Conservation (phyloP, 2,329 filamentous ascomycete species). For the Aspergillus latus region DNA sequence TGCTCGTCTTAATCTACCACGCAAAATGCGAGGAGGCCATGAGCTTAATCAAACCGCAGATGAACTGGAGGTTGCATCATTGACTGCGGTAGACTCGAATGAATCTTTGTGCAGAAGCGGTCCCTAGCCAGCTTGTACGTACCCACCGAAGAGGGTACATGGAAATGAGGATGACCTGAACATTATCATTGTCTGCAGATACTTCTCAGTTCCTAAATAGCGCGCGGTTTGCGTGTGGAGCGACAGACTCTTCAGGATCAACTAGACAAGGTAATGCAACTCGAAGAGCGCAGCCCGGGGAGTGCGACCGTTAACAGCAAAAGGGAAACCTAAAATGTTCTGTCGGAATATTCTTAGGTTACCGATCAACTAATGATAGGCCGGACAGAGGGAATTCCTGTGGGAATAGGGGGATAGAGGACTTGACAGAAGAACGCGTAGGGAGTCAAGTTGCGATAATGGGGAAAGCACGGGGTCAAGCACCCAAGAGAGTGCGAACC, state of each 20-base stretch:
- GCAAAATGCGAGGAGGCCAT: conserved; percentile 18
- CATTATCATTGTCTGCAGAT: background rate
- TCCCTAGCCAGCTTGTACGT: background rate
- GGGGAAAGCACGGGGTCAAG: no score
- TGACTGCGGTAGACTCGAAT: background rate
- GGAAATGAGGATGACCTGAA: background rate
- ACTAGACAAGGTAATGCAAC: background rate
- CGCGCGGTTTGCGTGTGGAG: background rate
- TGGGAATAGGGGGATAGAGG: conserved; percentile 13
- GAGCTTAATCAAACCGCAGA: conserved; percentile 23
- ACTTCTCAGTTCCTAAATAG: background rate
- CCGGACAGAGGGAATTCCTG: background rate
- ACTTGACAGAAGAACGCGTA: conserved; percentile 2
- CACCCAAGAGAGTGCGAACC: no score
- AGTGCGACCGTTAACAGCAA: background rate
- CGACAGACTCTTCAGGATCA: background rate
- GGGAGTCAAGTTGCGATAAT: no score
- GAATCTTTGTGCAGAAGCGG: background rate
- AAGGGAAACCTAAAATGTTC: background rate
- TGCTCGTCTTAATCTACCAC: conserved; percentile 4
- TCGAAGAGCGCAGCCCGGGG: background rate
- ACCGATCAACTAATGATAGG: background rate
- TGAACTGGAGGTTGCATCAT: background rate
- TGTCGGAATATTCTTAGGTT: background rate
- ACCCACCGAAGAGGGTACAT: background rate